Conservation (phyloP, 2,329 filamentous ascomycete species). For the Chaetomium globosum region DNA sequence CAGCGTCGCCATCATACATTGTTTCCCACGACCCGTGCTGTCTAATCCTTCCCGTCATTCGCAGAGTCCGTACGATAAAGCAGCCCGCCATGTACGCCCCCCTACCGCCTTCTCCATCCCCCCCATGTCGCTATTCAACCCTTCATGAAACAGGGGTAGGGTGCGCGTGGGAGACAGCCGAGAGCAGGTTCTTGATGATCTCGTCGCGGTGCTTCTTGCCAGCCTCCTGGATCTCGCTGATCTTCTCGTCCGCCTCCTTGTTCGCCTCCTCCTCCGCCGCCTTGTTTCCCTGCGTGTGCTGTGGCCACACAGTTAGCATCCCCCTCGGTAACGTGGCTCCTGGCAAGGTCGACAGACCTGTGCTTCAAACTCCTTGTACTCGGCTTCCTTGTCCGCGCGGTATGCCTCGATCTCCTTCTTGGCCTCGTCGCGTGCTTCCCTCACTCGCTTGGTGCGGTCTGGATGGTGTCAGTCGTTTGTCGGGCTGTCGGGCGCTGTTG, state of each 20-base stretch:
- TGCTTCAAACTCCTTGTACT: slow-evolving; percentile 93
- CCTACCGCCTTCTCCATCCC: neutral
- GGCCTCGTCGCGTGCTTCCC: slow-evolving; percentile 92
- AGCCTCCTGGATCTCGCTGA: slow-evolving; percentile 78
- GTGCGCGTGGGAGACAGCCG: slow-evolving; percentile 82
- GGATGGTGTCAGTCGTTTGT: slow-evolving; percentile 22
- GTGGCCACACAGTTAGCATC: slow-evolving; percentile 29
- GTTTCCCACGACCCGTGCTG: neutral
- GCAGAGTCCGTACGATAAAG: neutral
- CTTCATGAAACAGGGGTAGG: slow-evolving; percentile 56
- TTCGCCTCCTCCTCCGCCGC: slow-evolving; percentile 77
- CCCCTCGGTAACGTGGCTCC: neutral
- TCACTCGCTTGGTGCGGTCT: slow-evolving; percentile 96
- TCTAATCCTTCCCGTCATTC: neutral
- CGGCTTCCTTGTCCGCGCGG: slow-evolving; percentile 82
- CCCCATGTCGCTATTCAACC: neutral
- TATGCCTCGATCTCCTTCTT: slow-evolving; percentile 98
- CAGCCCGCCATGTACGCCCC: neutral
- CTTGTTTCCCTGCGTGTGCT: slow-evolving; percentile 91
- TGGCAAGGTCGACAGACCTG: slow-evolving; percentile 48
- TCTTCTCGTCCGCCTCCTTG: slow-evolving; percentile 77
- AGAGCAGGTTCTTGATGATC: slow-evolving; percentile 81
- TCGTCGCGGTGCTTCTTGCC: slow-evolving; percentile 77
- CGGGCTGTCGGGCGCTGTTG: neutral
- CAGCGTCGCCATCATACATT: neutral